A percentile compares a stretch with the other conserved stretches of the same genome.
These are phyloP conservation scores for Cutaneotrichosporon curvatum DNA, from an alignment of 1,284 basidiomycete genomes.

Conservation along the genomic window DNA sequence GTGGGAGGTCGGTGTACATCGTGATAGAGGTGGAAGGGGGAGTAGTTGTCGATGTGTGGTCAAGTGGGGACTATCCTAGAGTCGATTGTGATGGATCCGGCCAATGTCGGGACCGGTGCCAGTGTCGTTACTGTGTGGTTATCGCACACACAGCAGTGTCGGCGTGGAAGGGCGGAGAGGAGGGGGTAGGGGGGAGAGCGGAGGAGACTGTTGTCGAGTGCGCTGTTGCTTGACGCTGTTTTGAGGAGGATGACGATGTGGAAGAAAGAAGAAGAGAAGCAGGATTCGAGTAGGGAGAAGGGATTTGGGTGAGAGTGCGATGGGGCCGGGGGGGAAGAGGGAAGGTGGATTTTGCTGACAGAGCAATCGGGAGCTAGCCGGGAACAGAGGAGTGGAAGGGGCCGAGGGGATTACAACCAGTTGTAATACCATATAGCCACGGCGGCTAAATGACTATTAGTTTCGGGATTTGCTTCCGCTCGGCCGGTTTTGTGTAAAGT, in stretches of 20 bases:
- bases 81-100: background rate
- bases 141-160: background rate
- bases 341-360: too few relatives aligned
- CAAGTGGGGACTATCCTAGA: background rate
- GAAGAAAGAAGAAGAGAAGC: background rate
- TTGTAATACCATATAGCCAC: too few relatives aligned
- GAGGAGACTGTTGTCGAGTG: background rate
- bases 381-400: too few relatives aligned
- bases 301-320: background rate
- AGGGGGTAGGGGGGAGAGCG: background rate
- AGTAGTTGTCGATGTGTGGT: background rate
- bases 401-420: too few relatives aligned
- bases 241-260: background rate
- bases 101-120: too few relatives aligned
- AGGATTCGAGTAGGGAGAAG: background rate
- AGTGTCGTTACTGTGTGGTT: too few relatives aligned
- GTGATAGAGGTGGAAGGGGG: background rate
- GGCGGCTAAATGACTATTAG: too few relatives aligned
- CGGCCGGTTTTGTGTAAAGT: too few relatives aligned
- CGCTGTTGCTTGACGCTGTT: background rate
- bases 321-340: background rate
- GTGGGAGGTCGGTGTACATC: slow-evolving; percentile 17
- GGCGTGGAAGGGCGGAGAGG: background rate
- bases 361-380: too few relatives aligned
- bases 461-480: too few relatives aligned